phyloP scores from a whole-genome alignment of 2,329 filamentous ascomycete genomes.

The Chrysoporthe cubensis region DNA sequence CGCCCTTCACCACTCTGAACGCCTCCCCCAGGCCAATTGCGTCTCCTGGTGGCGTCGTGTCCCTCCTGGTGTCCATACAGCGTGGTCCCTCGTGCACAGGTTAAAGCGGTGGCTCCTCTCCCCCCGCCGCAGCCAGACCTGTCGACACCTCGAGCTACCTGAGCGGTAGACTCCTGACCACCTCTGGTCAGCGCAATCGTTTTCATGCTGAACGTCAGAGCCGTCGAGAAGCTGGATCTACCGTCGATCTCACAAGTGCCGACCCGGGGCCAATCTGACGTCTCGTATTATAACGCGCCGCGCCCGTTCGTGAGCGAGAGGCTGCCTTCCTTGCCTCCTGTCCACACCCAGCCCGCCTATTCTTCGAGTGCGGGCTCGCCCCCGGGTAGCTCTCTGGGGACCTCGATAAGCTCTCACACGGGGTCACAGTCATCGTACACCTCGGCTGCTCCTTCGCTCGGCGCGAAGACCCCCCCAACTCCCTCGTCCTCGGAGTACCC shows the following conservation, averaged over 20 bases:
- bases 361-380: slow-evolving; percentile 75
- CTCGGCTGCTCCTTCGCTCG: slow-evolving; percentile 60
- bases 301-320: slow-evolving; percentile 71
- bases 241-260: slow-evolving; percentile 84
- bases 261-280: slow-evolving; percentile 76
- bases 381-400: slow-evolving; percentile 75
- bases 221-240: slow-evolving; percentile 93
- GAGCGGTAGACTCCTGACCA: slow-evolving; percentile 20
- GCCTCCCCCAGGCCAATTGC: slow-evolving; percentile 17
- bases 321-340: slow-evolving; percentile 71
- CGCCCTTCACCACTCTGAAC: slow-evolving; percentile 15
- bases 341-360: slow-evolving; percentile 70
- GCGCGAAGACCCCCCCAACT: slow-evolving; percentile 75
- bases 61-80: slow-evolving; percentile 5
- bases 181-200: slow-evolving; percentile 22
- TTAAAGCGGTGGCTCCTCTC: not conserved
- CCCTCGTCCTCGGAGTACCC: slow-evolving; percentile 63
- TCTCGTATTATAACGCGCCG: slow-evolving; percentile 70
- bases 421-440: slow-evolving; percentile 60
- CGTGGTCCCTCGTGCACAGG: slow-evolving; percentile 9
- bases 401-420: slow-evolving; percentile 53
- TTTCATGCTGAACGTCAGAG: slow-evolving; percentile 33
- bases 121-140: not conserved
- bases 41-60: slow-evolving; percentile 20
- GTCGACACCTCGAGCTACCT: not conserved